These are phyloP conservation scores for Fusarium sterilihyphosum DNA, from an alignment of 2,329 filamentous ascomycete genomes.

Conservation along the genomic window DNA sequence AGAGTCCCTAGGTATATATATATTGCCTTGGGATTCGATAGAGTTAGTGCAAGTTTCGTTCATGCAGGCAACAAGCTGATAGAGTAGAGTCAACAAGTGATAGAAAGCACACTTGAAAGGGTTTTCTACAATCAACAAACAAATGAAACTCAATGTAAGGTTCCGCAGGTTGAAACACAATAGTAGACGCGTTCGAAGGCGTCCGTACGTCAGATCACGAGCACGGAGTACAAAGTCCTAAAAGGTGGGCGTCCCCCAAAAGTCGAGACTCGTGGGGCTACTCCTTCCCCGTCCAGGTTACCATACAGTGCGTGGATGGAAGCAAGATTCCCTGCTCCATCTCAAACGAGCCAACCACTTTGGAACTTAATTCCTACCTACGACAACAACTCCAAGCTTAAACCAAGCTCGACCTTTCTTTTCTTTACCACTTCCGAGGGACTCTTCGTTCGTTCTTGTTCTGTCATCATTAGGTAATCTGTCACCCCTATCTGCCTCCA, in stretches of 20 bases:
- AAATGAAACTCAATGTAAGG: neutral
- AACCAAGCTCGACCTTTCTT: neutral
- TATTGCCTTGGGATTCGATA: too few relatives aligned
- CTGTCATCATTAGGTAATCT: neutral
- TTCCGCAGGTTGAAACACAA: neutral
- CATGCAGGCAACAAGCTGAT: neutral
- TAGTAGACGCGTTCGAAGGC: conserved; percentile 9
- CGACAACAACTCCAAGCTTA: conserved; percentile 18
- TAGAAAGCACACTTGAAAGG: neutral
- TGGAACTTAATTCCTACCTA: conserved; percentile 27
- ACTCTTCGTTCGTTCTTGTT: conserved; percentile 2
- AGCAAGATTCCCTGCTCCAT: conserved; percentile 22
- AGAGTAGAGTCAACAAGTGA: neutral
- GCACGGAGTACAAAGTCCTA: conserved; percentile 31
- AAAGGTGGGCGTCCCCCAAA: conserved; percentile 7
- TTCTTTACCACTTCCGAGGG: neutral
- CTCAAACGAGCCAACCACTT: conserved; percentile 36
- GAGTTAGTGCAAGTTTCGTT: neutral
- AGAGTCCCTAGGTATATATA: neutral
- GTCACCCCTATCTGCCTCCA: neutral
- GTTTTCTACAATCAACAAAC: neutral
- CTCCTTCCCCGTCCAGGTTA: conserved; percentile 26
- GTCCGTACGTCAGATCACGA: conserved; percentile 25
- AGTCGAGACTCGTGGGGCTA: conserved; percentile 29
- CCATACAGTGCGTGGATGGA: conserved; percentile 26